These are phyloP conservation scores for Podila minutissima DNA, from an alignment of 192 early-diverging fungal genomes.

Conservation along the genomic window DNA sequence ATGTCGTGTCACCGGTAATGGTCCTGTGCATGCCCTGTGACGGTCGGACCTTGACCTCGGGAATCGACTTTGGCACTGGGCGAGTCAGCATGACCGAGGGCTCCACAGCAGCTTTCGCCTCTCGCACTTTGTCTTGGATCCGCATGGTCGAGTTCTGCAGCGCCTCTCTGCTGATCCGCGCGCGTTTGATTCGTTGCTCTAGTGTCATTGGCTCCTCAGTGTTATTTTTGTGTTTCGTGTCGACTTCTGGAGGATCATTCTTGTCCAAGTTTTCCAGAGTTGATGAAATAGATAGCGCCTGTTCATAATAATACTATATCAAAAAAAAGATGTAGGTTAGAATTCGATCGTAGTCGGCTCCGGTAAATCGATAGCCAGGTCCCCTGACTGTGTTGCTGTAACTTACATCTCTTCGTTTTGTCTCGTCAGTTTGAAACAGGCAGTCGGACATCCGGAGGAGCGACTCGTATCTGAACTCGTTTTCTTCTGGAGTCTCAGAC, in stretches of 20 bases:
- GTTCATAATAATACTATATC: too few relatives aligned
- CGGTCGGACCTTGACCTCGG: background rate
- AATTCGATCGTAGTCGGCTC: too few relatives aligned
- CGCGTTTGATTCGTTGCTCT: background rate
- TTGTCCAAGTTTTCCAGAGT: too few relatives aligned
- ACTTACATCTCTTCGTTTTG: background rate
- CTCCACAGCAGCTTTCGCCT: background rate
- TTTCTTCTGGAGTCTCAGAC: slow-evolving; percentile 8
- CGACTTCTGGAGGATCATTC: too few relatives aligned
- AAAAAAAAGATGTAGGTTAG: too few relatives aligned
- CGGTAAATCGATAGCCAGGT: too few relatives aligned
- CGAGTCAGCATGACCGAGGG: background rate
- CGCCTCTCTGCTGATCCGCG: background rate
- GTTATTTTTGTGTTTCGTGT: too few relatives aligned
- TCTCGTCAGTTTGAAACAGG: background rate
- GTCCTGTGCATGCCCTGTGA: background rate
- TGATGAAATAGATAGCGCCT: too few relatives aligned
- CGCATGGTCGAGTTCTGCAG: background rate
- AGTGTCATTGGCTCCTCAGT: too few relatives aligned
- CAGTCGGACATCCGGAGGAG: slow-evolving; percentile 12
- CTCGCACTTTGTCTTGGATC: background rate
- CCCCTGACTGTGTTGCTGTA: background rate
- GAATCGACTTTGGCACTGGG: background rate
- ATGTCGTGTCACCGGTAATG: background rate
- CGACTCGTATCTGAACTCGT: slow-evolving; percentile 16